Evolutionary conservation across 75 land plant species (phyloP), one percentile per base, ranked within the genome.

Genomic region (Selaginella moellendorffii): DNA sequence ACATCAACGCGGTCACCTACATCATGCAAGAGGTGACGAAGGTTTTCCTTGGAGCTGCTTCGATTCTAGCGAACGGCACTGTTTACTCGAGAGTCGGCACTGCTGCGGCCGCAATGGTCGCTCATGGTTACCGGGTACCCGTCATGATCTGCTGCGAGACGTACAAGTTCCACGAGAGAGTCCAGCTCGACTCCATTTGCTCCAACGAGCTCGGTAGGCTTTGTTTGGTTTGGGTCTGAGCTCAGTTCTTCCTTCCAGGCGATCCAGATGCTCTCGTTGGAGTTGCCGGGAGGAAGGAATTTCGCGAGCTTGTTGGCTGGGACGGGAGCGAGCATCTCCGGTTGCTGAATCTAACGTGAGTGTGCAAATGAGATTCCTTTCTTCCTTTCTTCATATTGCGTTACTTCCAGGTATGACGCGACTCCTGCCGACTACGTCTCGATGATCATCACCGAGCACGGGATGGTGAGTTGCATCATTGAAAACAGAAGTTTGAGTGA

Each of bases 1-100:
- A 93, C 70, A 85, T 84, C 69, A 89, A 89, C 78, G 98, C 90
- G 17, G 56, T 86, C 52, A 78, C 98, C 8, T 93, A 88, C 63
- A 67, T 93, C 30, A 89, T 93, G 96, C 96, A 93, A 76, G 96
- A 93, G 78, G 98, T 83, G 2, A 89, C 87, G 28, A 65, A 82
- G 28, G 96, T 89, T 46, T 82, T 88, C 63, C 78, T 93, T 1
- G 98, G 98, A 54, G 98, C 98, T 31, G 66, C 96, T 0, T 85
- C 98, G n/a, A 77, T 93, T 27, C 65, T 93, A 53, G 80, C 89
- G 20, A 93, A 93, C 73, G 98, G 98, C 69, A 89, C 90, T 28
- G 90, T 89, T 30, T 93, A 88, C 65, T 93, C 98, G 28, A 83
- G 95, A 66, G 90, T 93, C 56, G 98, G 98, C 27, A 85, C 98